A percentile compares a stretch with the other conserved stretches of the same genome.
These are phyloP conservation scores for Nakaseomyces bracarensis DNA, from an alignment of 1,139 yeast species.

Conservation along the genomic window DNA sequence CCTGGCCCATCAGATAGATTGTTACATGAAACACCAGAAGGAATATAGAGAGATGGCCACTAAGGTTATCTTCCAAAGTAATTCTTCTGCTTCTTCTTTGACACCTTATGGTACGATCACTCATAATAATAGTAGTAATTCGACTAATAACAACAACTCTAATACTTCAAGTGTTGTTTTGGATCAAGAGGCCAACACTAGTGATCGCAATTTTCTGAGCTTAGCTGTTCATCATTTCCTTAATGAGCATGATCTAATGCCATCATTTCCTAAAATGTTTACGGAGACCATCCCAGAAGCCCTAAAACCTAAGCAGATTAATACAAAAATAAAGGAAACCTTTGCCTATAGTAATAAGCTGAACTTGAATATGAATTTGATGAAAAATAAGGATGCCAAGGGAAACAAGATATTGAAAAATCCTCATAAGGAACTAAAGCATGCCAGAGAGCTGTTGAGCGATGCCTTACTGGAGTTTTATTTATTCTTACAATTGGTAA, in stretches of 20 bases:
- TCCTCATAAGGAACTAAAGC: constrained; percentile 23
- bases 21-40: constrained; percentile 19
- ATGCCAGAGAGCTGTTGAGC: constrained; percentile 68
- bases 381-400: constrained; percentile 1
- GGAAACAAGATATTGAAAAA: constrained; percentile 39
- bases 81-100: background rate
- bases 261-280: constrained; percentile 25
- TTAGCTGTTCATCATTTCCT: constrained; percentile 11
- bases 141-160: background rate
- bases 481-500: constrained; percentile 66
- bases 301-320: constrained; percentile 8
- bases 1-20: constrained; percentile 20
- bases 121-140: background rate
- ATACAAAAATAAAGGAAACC: constrained; percentile 8
- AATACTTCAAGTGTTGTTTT: background rate
- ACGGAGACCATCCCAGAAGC: constrained; percentile 2
- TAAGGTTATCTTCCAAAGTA: background rate
- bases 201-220: background rate
- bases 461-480: constrained; percentile 74
- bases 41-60: constrained; percentile 7
- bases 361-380: constrained; percentile 1
- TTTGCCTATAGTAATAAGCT: constrained; percentile 6
- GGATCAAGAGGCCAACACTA: background rate
- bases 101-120: background rate
- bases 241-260: constrained; percentile 24